phyloP scores from a whole-genome alignment of 1,139 yeast genomes.

The Pichia sp. region DNA sequence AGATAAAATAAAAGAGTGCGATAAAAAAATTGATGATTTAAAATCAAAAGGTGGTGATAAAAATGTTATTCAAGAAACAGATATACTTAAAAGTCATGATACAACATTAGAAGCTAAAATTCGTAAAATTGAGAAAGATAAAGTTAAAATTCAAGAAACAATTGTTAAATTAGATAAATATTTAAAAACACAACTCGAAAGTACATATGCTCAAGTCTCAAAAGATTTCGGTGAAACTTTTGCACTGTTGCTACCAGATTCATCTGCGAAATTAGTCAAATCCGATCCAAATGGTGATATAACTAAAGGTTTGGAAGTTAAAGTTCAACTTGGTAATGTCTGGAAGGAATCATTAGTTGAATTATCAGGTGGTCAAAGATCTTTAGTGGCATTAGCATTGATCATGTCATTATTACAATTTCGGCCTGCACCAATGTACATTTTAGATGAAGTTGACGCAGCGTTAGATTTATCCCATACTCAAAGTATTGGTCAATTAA shows the following conservation, averaged over 20 bases:
- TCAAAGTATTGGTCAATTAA: slow-evolving; percentile 93
- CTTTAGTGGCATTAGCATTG: slow-evolving; percentile 83
- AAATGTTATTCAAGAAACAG: slow-evolving; percentile 90
- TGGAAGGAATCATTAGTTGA: slow-evolving; percentile 97
- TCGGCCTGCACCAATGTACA: slow-evolving; percentile 95
- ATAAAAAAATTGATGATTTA: slow-evolving; percentile 65
- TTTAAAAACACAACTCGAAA: slow-evolving; percentile 73
- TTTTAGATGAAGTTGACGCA: slow-evolving; percentile 99
- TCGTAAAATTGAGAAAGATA: slow-evolving; percentile 83
- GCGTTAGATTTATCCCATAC: slow-evolving; percentile 96
- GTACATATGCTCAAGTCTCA: slow-evolving; percentile 82
- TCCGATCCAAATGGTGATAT: slow-evolving; percentile 66
- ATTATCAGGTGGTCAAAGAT: slow-evolving; percentile 94
- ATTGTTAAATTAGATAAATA: slow-evolving; percentile 80
- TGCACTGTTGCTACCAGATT: slow-evolving; percentile 81
- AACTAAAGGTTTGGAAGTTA: slow-evolving; percentile 86
- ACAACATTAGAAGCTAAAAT: slow-evolving; percentile 72
- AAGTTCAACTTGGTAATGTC: slow-evolving; percentile 81
- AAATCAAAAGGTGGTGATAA: slow-evolving; percentile 72
- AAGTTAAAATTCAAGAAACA: slow-evolving; percentile 82
- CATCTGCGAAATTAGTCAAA: slow-evolving; percentile 85
- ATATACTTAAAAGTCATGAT: slow-evolving; percentile 88
- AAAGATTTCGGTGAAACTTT: slow-evolving; percentile 90
- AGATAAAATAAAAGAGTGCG: slow-evolving; percentile 49
- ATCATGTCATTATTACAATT: slow-evolving; percentile 95